These are phyloP conservation scores for Ceratocystis cubensis DNA, from an alignment of 2,329 filamentous ascomycete genomes.

Conservation along the genomic window DNA sequence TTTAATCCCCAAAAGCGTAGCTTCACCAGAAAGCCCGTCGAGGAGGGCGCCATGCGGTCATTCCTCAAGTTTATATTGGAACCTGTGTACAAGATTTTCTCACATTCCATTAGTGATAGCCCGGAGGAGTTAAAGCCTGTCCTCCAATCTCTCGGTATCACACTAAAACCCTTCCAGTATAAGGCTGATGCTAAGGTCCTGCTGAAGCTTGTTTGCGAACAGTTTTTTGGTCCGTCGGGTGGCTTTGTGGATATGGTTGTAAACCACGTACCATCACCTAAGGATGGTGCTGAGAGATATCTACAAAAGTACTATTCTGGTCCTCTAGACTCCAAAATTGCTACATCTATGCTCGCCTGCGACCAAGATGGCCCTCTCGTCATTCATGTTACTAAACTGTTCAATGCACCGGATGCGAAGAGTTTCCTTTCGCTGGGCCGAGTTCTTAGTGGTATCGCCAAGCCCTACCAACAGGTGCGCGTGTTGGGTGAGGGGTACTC, in stretches of 20 bases:
- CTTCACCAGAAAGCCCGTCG: conserved; percentile 77
- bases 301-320: conserved; percentile 87
- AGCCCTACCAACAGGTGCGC: conserved; percentile 68
- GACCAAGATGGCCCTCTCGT: conserved; percentile 83
- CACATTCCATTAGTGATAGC: conserved; percentile 83
- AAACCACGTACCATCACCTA: conserved; percentile 75
- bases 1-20: conserved; percentile 84
- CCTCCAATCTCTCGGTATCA: conserved; percentile 66
- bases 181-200: conserved; percentile 81
- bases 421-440: conserved; percentile 81
- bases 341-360: conserved; percentile 65
- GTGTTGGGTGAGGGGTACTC: conserved; percentile 94
- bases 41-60: conserved; percentile 67
- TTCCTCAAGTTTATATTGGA: conserved; percentile 94
- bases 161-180: conserved; percentile 83
- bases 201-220: conserved; percentile 77
- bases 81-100: conserved; percentile 95
- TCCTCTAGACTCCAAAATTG: conserved; percentile 69
- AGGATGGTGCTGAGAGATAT: conserved; percentile 61
- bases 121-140: conserved; percentile 73
- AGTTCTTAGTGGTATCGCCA: conserved; percentile 82
- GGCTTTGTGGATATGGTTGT: conserved; percentile 96
- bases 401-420: conserved; percentile 81
- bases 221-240: conserved; percentile 82
- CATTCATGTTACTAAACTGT: conserved; percentile 87